Percentiles rank a stretch among this genome's conserved stretches.
These are phyloP conservation scores for Malus sieversii DNA, from an alignment of 306 rosid genomes.

Conservation along the genomic window DNA sequence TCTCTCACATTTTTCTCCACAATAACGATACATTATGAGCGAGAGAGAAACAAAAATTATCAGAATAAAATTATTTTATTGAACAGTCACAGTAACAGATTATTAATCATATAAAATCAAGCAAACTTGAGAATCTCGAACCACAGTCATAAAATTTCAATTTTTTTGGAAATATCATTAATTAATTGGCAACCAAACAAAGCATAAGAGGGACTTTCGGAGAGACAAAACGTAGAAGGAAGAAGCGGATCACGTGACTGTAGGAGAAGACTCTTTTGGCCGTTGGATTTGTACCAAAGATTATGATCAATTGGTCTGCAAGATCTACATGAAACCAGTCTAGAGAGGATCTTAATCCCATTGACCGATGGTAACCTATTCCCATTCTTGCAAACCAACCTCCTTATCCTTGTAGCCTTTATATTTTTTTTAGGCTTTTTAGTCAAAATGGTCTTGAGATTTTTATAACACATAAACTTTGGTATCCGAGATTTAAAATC, in stretches of 20 bases:
- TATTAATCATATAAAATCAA: too few species aligned
- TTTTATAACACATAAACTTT: too few species aligned
- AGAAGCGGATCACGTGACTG: slow-evolving; percentile 33
- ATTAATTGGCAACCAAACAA: not conserved
- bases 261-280: slow-evolving; percentile 22
- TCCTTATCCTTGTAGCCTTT: not conserved
- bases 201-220: not conserved
- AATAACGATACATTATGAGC: not conserved
- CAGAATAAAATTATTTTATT: not conserved
- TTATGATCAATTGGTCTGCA: too few species aligned
- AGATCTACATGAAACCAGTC: too few species aligned
- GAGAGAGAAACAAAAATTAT: not conserved
- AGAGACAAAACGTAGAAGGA: slow-evolving; percentile 35
- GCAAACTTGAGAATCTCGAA: not conserved
- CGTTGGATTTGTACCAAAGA: too few species aligned
- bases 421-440: not conserved
- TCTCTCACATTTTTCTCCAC: not conserved
- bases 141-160: not conserved
- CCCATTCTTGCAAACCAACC: slow-evolving; percentile 9
- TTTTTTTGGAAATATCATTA: not conserved
- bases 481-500: too few species aligned
- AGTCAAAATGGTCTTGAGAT: too few species aligned
- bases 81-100: not conserved
- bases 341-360: too few species aligned
- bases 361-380: not conserved